These are phyloP conservation scores for Bothriochloa decipiens DNA, from an alignment of 176 grass and related monocot genomes.

Conservation along the genomic window DNA sequence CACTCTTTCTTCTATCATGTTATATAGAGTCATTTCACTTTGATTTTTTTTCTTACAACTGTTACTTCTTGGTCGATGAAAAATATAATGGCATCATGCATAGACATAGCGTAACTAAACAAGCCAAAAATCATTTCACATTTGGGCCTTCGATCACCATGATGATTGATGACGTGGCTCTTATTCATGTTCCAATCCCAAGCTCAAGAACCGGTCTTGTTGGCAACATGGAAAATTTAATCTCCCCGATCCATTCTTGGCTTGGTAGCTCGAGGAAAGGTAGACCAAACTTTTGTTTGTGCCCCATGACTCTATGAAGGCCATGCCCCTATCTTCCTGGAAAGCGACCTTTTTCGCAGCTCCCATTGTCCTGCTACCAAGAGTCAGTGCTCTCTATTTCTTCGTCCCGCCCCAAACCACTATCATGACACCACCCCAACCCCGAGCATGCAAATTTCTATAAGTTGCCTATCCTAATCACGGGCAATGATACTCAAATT, in stretches of 20 bases:
- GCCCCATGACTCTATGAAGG: background rate
- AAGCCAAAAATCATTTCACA: background rate
- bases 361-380: background rate
- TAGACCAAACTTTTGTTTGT: background rate
- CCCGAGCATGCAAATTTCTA: background rate
- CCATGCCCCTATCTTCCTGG: background rate
- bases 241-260: background rate
- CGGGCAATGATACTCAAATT: background rate
- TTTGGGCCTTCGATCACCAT: background rate
- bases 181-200: too few relatives aligned
- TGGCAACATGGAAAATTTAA: background rate
- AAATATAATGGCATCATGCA: background rate
- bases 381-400: background rate
- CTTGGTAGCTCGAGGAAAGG: slow-evolving; percentile 20
- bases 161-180: background rate
- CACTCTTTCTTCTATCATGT: too few relatives aligned
- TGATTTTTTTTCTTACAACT: too few relatives aligned
- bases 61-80: too few relatives aligned
- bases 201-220: background rate
- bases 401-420: background rate
- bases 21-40: too few relatives aligned
- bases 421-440: background rate
- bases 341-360: slow-evolving; percentile 8
- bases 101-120: background rate
- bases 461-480: background rate